Conservation (phyloP, 768 basidiomycete species). For the Mycena indigotica region DNA sequence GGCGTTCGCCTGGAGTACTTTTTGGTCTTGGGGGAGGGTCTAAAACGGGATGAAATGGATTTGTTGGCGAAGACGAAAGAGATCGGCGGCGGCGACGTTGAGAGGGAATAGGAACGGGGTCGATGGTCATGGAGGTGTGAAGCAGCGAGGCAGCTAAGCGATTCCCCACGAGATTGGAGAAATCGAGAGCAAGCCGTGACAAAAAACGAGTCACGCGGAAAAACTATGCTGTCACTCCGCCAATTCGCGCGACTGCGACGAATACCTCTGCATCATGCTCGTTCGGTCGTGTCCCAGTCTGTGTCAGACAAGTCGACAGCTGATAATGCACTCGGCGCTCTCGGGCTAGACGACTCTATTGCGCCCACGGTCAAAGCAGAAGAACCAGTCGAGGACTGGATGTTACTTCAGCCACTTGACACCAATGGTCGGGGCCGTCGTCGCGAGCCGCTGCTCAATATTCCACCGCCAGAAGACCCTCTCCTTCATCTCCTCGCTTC, state of each 20-base stretch:
- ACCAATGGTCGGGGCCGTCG: conserved; percentile 6
- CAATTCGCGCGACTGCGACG: too few species aligned
- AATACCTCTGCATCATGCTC: background rate
- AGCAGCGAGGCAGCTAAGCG: background rate
- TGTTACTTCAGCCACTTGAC: conserved; percentile 8
- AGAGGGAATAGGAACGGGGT: conserved; percentile 23
- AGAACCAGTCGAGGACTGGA: conserved; percentile 2
- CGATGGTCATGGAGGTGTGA: conserved; percentile 15
- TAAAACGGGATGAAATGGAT: conserved; percentile 28
- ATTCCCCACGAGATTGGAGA: background rate
- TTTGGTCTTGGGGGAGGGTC: conserved; percentile 70
- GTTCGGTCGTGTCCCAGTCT: background rate
- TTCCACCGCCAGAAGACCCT: conserved; percentile 78
- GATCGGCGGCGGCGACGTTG: conserved; percentile 59
- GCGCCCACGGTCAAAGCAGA: background rate
- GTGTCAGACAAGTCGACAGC: conserved; percentile 2
- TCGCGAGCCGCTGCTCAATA: conserved; percentile 41
- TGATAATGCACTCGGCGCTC: conserved; percentile 17
- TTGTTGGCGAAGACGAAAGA: conserved; percentile 53
- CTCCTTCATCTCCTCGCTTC: conserved; percentile 69
- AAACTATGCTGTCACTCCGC: background rate
- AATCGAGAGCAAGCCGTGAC: background rate
- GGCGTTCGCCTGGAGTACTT: conserved; percentile 70
- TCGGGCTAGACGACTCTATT: conserved; percentile 16
- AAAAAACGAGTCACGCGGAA: background rate